phyloP scores from a whole-genome alignment of 306 rosid genomes.

The Trifolium pratense region DNA sequence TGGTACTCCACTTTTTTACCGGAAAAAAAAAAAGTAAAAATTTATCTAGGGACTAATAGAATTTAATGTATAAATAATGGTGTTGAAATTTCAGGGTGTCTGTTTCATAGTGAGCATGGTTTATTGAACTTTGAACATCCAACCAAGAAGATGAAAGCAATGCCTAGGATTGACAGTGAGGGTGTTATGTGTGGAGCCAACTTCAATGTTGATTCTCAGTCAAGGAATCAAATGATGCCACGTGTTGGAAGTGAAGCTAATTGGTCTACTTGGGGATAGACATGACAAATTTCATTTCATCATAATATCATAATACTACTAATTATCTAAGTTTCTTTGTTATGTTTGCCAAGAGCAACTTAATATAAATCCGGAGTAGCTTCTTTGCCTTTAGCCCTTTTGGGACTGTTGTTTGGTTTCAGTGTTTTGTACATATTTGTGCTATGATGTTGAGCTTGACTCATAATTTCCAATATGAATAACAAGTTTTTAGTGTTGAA shows the following conservation, averaged over 20 bases:
- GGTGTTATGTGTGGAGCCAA: constrained; percentile 95
- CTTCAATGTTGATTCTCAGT: constrained; percentile 83
- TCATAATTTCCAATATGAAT: background rate
- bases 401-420: background rate
- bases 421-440: constrained; percentile 23
- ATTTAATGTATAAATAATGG: constrained; percentile 1
- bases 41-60: background rate
- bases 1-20: too few species aligned
- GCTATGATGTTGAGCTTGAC: constrained; percentile 30
- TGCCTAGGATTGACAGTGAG: constrained; percentile 94
- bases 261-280: constrained; percentile 74
- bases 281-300: constrained; percentile 13
- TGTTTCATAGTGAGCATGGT: constrained; percentile 90
- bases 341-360: constrained; percentile 2
- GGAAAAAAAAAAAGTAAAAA: background rate
- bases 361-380: constrained; percentile 3
- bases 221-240: constrained; percentile 72
- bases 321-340: constrained; percentile 6
- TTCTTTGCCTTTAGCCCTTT: constrained; percentile 19
- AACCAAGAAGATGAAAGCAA: constrained; percentile 83
- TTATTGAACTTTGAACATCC: constrained; percentile 87
- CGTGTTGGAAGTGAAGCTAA: constrained; percentile 99
- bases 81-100: constrained; percentile 65
- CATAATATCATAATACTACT: background rate
- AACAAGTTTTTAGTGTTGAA: too few species aligned